These are phyloP conservation scores for Metrosideros polymorpha DNA, from an alignment of 441 rosid species.

Conservation along the genomic window DNA sequence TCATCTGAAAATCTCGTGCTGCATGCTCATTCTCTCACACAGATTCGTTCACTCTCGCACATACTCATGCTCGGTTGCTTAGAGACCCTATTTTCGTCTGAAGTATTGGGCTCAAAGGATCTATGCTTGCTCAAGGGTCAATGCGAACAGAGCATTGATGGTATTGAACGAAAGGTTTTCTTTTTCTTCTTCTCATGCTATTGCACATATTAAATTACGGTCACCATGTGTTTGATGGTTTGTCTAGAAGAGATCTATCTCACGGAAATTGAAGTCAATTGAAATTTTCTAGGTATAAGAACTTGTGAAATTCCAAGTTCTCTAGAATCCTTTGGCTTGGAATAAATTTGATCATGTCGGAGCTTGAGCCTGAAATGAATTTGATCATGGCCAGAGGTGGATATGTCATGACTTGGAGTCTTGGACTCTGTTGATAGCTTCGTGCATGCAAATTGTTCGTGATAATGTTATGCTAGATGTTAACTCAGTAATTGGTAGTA, in stretches of 20 bases:
- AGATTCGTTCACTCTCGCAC: not conserved
- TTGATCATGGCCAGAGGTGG: not conserved
- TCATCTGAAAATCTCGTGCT: not conserved
- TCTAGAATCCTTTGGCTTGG: not conserved
- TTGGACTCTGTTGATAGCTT: not conserved
- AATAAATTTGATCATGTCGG: not conserved
- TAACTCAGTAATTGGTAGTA: too few species aligned
- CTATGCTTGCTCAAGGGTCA: not conserved
- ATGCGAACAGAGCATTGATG: not conserved
- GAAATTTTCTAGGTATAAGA: not conserved
- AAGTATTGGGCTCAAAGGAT: not conserved
- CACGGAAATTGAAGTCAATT: not conserved
- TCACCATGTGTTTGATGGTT: not conserved
- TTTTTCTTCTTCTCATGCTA: not conserved
- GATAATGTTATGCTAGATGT: too few species aligned
- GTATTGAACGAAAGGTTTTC: not conserved
- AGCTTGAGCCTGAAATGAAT: not conserved
- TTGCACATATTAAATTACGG: too few species aligned
- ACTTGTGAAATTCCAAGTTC: too few species aligned
- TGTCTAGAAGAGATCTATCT: not conserved
- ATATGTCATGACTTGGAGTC: not conserved
- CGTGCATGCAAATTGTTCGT: too few species aligned
- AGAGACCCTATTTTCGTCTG: not conserved
- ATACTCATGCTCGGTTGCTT: not conserved
- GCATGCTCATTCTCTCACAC: not conserved